Evolutionary conservation across 257 asterid species (phyloP), one percentile per base, ranked within the genome.

Genomic region (Solanum bukasovii): DNA sequence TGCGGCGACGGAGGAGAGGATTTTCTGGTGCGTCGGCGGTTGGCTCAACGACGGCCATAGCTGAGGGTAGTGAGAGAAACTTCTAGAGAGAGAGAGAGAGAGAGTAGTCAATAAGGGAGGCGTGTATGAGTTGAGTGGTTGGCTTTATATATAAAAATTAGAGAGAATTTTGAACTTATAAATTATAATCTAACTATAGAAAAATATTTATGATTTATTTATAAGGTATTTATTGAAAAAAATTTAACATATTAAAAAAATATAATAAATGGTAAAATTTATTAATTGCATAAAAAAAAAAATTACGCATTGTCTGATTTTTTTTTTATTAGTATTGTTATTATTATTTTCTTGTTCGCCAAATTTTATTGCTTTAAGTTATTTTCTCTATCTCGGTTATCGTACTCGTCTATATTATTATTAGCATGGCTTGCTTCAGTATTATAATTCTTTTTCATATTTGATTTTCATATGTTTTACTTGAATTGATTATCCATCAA

Each of bases 1-100:
- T 88, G 67, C 93, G 89, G 88, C 94, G 94, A 91, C 83, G 92
- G 81, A 88, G 91, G 18, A 87, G 89, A 34, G 82, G 89, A 25
- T 91, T 89, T 40, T 85, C 91, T 4, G 90, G 34, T 73, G 77
- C 88, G 25, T 86, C 71, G 37, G 88, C 29, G 74, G 75, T 65
- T 2, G 93, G 16, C 1, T 73, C 90, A 87, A 77, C 93, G 88
- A 78, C 91, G 73, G 90, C 86, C 94, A 93, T 90, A 90, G 92
- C 89, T 44, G 14, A 21, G 52, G 52, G 6, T 35, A 35, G 83
- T 4, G n/a, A 89, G 90, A 89, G 83, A n/a, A 29, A 68, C 1
- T 72, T 61, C 31, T 83, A n/a, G 84, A 37, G 34, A 16, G 68
- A n/a, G 79, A 38, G 67, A 73, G 14, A 87, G 65, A 37, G 87